Evolutionary conservation across 225 moss, liverwort and hornwort species (phyloP), one percentile per base, ranked within the genome.

Genomic region (Asterella californica): DNA sequence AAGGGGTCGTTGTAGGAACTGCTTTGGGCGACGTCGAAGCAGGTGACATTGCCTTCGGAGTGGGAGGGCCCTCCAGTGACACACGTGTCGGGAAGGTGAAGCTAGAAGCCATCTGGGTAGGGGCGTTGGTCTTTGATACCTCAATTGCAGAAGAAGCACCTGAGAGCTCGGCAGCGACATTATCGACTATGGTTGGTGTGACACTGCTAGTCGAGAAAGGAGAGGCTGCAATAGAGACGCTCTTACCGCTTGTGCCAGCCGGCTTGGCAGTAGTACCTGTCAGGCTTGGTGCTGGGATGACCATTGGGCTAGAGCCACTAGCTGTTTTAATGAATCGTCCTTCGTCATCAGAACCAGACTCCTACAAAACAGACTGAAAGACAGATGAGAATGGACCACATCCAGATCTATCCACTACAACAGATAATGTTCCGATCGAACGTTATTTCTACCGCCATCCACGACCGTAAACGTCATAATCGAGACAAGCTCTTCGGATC

Each of bases 1-100:
- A 67, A 72, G 90, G 86, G 25, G 88, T 83, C 50, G 81, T 86
- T 63, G 84, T 84, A 48, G 88, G 74, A 49, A 75, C 84, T 21
- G 83, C 59, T 78, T 88, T 75, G 49, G 87, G 79, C 42, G 90
- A 71, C 68, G 84, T 85, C 27, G 88, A 79, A 50, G 91, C 87
- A 45, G 91, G 90, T 25, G 94, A 90, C 86, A 94, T 93, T 29
- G 93, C 93, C 81, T 94, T 97, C 54, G 97, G 97, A 72, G 97
- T 97, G 29, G 97, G 93, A 24, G 97, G 97, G 42, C 90, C 81
- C 83, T 97, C 97, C 72, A 89, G 62, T 47, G 90, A 86, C 55
- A 73, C 74, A 29, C 91, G 67, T 33, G 82, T 86, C 12, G 92
- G 90, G 42, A 91, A 90, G 21, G 90, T 89, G 83, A 94, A 94